A percentile compares a stretch with the other conserved stretches of the same genome.
These are phyloP conservation scores for Scalesia atractyloides DNA, from an alignment of 129 eudicot genomes.

Conservation along the genomic window DNA sequence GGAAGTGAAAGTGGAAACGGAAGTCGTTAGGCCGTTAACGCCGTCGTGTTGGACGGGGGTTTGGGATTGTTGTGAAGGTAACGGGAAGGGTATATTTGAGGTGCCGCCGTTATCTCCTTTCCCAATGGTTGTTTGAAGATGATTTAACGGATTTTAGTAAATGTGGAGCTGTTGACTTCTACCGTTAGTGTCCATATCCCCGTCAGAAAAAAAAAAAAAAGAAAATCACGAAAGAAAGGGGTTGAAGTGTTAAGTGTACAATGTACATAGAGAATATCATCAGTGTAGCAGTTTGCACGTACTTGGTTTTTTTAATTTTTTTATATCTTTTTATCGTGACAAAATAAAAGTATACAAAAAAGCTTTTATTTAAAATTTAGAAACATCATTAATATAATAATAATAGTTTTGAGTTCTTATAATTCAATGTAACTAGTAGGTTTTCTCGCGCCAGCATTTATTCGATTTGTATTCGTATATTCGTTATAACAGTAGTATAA, in stretches of 20 bases:
- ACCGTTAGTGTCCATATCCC: conserved; percentile 17
- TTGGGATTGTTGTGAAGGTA: conserved; percentile 52
- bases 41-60: conserved; percentile 69
- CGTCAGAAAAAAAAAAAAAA: neutral
- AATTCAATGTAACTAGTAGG: too few relatives aligned
- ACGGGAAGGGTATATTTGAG: conserved; percentile 61
- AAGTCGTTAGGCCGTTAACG: conserved; percentile 48
- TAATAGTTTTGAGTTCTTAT: too few relatives aligned
- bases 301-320: conserved; percentile 4
- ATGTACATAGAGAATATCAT: neutral
- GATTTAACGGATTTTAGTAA: conserved; percentile 27
- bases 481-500: too few relatives aligned
- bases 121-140: conserved; percentile 42
- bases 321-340: neutral
- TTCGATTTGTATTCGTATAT: too few relatives aligned
- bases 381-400: too few relatives aligned
- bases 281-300: conserved; percentile 19
- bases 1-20: conserved; percentile 31
- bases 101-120: conserved; percentile 68
- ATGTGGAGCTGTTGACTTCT: neutral
- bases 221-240: neutral
- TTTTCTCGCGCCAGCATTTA: too few relatives aligned
- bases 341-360: neutral
- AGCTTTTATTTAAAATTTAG: neutral
- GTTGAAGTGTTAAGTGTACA: conserved; percentile 25